Conservation (phyloP, 192 early-diverging fungal genomes). For the Entomortierella parvispora region DNA sequence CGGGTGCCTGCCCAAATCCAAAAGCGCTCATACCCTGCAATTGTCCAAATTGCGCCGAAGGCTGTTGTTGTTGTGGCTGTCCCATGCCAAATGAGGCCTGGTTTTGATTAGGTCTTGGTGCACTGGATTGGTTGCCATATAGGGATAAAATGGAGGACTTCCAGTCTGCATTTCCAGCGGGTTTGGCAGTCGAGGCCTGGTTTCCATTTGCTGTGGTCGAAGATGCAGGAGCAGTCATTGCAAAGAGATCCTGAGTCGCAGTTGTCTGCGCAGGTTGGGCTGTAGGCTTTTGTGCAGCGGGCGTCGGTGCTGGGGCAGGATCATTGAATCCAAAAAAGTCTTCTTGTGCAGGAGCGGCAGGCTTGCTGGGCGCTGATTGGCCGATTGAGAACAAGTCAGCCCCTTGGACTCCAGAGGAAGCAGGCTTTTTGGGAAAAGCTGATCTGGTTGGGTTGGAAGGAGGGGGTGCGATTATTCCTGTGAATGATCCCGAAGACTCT, state of each 20-base stretch:
- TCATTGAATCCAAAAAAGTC: slow-evolving; percentile 46
- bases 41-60: slow-evolving; percentile 20
- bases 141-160: slow-evolving; percentile 49
- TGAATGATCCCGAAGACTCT: slow-evolving; percentile 31
- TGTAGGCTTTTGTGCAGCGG: not conserved
- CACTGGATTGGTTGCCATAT: slow-evolving; percentile 37
- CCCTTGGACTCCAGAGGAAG: slow-evolving; percentile 24
- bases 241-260: slow-evolving; percentile 29
- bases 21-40: slow-evolving; percentile 37
- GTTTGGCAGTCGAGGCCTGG: slow-evolving; percentile 12
- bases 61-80: slow-evolving; percentile 14
- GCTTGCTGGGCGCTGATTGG: slow-evolving; percentile 19
- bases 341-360: slow-evolving; percentile 7
- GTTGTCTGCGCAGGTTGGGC: not conserved
- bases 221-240: slow-evolving; percentile 9
- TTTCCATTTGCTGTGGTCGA: slow-evolving; percentile 1
- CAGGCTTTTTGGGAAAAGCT: slow-evolving; percentile 19
- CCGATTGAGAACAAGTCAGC: slow-evolving; percentile 40
- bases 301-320: slow-evolving; percentile 11
- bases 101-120: slow-evolving; percentile 20
- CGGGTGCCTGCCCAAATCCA: slow-evolving; percentile 17
- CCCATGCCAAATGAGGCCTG: slow-evolving; percentile 4
- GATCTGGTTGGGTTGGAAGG: slow-evolving; percentile 34
- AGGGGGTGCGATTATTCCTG: slow-evolving; percentile 35
- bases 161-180: slow-evolving; percentile 38